phyloP scores from a whole-genome alignment of 768 basidiomycete species.

The Pleurotus cornucopiae region DNA sequence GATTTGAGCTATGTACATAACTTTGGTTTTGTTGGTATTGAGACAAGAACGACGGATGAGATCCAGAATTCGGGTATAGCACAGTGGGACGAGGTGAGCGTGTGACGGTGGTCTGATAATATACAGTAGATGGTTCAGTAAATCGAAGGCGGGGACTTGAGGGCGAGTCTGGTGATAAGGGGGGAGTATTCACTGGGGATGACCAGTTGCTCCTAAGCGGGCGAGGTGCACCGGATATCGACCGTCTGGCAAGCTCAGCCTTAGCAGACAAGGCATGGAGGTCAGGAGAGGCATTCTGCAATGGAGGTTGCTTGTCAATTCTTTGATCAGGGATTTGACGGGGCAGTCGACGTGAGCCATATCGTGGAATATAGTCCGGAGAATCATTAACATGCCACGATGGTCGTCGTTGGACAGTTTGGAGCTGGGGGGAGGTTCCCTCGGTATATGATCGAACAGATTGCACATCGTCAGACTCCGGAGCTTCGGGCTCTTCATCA shows the following conservation, averaged over 20 bases:
- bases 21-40: conserved; percentile 36
- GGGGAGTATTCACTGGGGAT: conserved; percentile 33
- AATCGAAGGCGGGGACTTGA: conserved; percentile 27
- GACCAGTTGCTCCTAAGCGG: conserved; percentile 33
- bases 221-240: conserved; percentile 40
- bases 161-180: conserved; percentile 46
- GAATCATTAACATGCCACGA: conserved; percentile 36
- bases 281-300: conserved; percentile 16
- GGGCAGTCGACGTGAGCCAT: conserved; percentile 10
- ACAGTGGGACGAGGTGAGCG: conserved; percentile 42
- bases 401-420: conserved; percentile 36
- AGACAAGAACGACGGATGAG: conserved; percentile 35
- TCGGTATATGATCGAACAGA: conserved; percentile 67
- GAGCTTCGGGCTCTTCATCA: conserved; percentile 65
- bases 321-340: conserved; percentile 16
- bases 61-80: conserved; percentile 42
- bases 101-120: conserved; percentile 56
- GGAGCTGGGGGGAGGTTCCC: conserved; percentile 24
- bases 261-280: conserved; percentile 25
- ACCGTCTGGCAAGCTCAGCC: conserved; percentile 36
- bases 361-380: conserved; percentile 11
- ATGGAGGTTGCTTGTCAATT: conserved; percentile 20
- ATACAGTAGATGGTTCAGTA: conserved; percentile 56
- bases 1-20: conserved; percentile 16
- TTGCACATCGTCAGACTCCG: conserved; percentile 66